Conservation (phyloP, 2,329 filamentous ascomycete genomes). For the Cladosporium sp. region DNA sequence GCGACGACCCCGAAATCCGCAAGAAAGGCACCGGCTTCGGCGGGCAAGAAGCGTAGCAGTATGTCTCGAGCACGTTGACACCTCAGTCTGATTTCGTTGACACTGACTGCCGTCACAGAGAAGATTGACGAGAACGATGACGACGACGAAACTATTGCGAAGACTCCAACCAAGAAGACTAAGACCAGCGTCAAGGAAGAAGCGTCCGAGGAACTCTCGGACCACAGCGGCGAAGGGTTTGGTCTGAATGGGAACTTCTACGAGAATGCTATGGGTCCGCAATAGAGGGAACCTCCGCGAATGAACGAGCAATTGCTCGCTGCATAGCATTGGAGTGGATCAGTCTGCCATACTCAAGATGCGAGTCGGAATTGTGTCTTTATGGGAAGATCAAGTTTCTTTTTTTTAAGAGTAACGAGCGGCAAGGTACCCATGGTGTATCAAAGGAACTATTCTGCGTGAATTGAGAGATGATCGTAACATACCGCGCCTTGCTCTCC, state of each 20-base stretch:
- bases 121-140: slow-evolving; percentile 12
- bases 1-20: neutral
- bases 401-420: too few species aligned
- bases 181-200: slow-evolving; percentile 12
- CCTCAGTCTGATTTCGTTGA: neutral
- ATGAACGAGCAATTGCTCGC: too few species aligned
- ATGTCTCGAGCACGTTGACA: neutral
- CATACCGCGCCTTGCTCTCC: too few species aligned
- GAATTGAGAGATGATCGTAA: too few species aligned
- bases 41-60: slow-evolving; percentile 15
- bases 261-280: neutral
- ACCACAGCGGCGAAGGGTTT: neutral
- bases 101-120: neutral
- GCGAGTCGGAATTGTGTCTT: too few species aligned
- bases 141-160: slow-evolving; percentile 13
- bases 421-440: too few species aligned
- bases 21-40: neutral
- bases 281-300: neutral
- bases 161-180: slow-evolving; percentile 18
- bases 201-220: neutral
- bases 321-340: too few species aligned
- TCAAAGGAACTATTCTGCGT: too few species aligned
- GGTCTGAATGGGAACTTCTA: neutral
- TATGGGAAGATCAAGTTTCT: too few species aligned
- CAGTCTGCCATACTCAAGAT: too few species aligned